Evolutionary conservation across 768 basidiomycete genomes (phyloP).

Genomic region (Xerocomus brunneocitrinus): DNA sequence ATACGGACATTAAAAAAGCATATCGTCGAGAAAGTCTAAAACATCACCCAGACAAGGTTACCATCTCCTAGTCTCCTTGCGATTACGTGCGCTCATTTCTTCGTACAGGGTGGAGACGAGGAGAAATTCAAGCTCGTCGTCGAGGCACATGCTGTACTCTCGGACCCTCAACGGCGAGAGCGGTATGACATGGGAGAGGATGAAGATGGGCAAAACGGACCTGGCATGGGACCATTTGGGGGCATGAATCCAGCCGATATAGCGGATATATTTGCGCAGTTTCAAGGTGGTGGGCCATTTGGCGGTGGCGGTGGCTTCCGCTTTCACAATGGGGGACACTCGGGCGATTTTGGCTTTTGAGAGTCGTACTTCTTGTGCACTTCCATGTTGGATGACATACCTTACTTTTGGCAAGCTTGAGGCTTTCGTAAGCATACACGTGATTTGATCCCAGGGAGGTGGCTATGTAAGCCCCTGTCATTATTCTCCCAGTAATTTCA

Average conservation of each 20-base stretch:
- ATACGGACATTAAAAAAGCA: slow-evolving; percentile 82
- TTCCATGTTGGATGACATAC: slow-evolving; percentile 7
- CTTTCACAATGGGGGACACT: slow-evolving; percentile 18
- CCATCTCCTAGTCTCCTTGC: not conserved
- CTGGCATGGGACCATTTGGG: slow-evolving; percentile 39
- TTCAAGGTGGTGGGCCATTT: slow-evolving; percentile 41
- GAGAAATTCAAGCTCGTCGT: slow-evolving; percentile 92
- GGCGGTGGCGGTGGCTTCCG: slow-evolving; percentile 31
- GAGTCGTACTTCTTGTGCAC: not conserved
- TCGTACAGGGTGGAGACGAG: slow-evolving; percentile 78
- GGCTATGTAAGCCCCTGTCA: slow-evolving; percentile 18
- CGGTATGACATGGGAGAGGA: slow-evolving; percentile 83
- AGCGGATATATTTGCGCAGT: slow-evolving; percentile 61
- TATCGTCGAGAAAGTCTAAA: slow-evolving; percentile 84
- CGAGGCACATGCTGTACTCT: slow-evolving; percentile 79
- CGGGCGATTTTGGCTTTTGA: slow-evolving; percentile 20
- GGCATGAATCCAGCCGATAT: slow-evolving; percentile 47
- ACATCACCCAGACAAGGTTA: slow-evolving; percentile 81
- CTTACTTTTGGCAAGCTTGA: not conserved
- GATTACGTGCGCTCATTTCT: slow-evolving; percentile 3
- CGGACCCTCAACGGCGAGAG: slow-evolving; percentile 65
- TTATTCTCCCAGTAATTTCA: not conserved
- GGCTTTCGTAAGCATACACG: slow-evolving; percentile 2
- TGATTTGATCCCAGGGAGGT: not conserved
- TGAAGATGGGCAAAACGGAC: slow-evolving; percentile 59